Evolutionary conservation across 1,284 basidiomycete genomes (phyloP).

Genomic region (Pseudozyma flocculosa): DNA sequence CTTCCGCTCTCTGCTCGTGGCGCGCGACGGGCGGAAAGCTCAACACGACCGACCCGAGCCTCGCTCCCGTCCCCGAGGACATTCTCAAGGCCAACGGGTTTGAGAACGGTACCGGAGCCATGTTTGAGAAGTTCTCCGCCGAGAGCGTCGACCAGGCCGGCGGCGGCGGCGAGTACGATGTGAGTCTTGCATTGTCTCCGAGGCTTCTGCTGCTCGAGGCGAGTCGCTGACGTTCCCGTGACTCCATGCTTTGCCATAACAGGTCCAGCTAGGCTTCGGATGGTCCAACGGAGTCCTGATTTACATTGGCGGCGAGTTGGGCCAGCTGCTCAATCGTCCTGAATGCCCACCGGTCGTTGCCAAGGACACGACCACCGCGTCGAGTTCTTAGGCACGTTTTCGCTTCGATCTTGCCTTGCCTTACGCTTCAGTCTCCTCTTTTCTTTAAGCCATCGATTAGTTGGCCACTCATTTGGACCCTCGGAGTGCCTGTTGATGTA

Average conservation of each 20-base stretch:
- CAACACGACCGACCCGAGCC: constrained; percentile 72
- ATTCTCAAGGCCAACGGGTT: constrained; percentile 36
- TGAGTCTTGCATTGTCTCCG: too few relatives aligned
- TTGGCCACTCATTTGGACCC: too few relatives aligned
- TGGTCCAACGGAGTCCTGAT: constrained; percentile 39
- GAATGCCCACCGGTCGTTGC: constrained; percentile 23
- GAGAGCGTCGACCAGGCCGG: constrained; percentile 80
- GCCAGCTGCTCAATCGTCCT: constrained; percentile 28
- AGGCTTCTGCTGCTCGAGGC: too few relatives aligned
- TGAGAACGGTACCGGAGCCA: constrained; percentile 22
- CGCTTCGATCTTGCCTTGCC: too few relatives aligned
- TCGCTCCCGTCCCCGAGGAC: constrained; percentile 32
- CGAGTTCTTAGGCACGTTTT: neutral
- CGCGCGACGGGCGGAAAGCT: constrained; percentile 67
- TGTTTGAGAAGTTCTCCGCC: constrained; percentile 74
- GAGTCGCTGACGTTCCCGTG: too few relatives aligned
- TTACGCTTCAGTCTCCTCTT: too few relatives aligned
- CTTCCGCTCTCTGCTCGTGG: constrained; percentile 85
- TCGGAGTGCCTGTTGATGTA: too few relatives aligned
- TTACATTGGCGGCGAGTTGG: constrained; percentile 27
- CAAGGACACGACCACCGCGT: constrained; percentile 4
- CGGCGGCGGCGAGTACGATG: too few relatives aligned
- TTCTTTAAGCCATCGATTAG: too few relatives aligned
- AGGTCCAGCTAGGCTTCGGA: constrained; percentile 65
- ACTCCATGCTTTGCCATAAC: too few relatives aligned